Evolutionary conservation across 2,329 filamentous ascomycete species (phyloP), one percentile per base, ranked within the genome.

Genomic region (Diaporthe caulivora): DNA sequence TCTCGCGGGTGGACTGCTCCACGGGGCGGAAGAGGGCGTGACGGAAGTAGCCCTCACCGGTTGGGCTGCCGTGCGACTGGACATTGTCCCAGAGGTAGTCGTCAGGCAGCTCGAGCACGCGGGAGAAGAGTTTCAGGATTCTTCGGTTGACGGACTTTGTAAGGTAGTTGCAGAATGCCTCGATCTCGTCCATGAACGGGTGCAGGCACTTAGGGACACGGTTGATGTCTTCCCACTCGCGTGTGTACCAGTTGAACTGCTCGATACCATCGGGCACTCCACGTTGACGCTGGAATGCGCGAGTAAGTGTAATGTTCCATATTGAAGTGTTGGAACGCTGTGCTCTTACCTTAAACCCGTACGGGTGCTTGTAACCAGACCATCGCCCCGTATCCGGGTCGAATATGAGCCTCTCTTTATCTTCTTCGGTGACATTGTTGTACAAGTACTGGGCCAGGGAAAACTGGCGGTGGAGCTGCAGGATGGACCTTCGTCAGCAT

Each of bases 241-340:
- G 78, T 31, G 81, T 83, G 79, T 88, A 88, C 83, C 84, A 88
- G 79, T 88, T 88, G 79, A 88, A 89, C 74, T 88, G 87, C 75
- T 89, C 87, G 70, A 88, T 88, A 3, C 86, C 86, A 76, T 88
- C 87, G 21, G 82, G 77, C 17, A 81, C 77, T 1, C 84, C 86
- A 2, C 81, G 82, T 51, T 84, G 78, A 58, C 86, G 84, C 83
- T 85, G 70, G 49, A 21, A 34, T 26, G 34, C 11, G 17, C 42
- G 29, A 40, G 40, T 55, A 42, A 47, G 34, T 29, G n/a, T 54
- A 18, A 47, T 29, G 42, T 17, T 4, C 42, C 21, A 13, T 4
- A 8, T 17, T 10, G 8, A 44, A 17, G 17, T 26, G 40, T 13
- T n/a, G 37, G 17, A 11, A 11, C 17, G 17, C 29, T 13, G 5